Evolutionary conservation across 176 grass and related monocot genomes (phyloP), one percentile per base, ranked within the genome.

Genomic region (Rhynchospora pubera): DNA sequence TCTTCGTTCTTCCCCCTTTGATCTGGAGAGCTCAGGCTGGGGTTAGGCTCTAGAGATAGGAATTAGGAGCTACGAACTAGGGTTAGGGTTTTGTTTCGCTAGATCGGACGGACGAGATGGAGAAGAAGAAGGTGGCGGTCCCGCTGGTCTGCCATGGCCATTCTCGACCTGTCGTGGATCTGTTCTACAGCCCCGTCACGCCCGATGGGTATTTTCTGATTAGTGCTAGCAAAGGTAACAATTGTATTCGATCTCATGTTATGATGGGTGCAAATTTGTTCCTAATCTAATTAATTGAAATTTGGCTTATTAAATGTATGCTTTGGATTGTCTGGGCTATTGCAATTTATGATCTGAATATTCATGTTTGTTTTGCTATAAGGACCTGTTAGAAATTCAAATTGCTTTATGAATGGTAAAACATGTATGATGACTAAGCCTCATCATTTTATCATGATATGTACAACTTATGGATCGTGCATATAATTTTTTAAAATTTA

Each of bases 111-210:
- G 34, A 47, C 23, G 64, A 57, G 23, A 99, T 96, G 97, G 97
- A 99, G 79, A 99, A 93, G 89, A 99, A 96, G 87, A 99, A 96
- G 85, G 87, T 89, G 79, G 83, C 92, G 22, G 86, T 90, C 32
- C 93, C 93, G 39, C 86, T 96, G 4, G 97, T 99, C 42, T 99
- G 97, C 92, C 97, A 95, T 76, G 97, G 97, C 15, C 97, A 99
- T 87, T 99, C 97, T 65, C 87, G 97, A 72, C 97, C 97, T 9
- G 97, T 99, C 43, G 92, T 99, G 50, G 97, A 99, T 87, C 87
- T 99, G 42, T 99, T 95, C 91, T 90, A 90, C 46, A 90, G 88
- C 56, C 88, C 88, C 12, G 81, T 84, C 24, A 90, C 88, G 8
- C 85, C 93, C 24, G 97, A 99, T 57, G 93, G 97, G 16, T 96